Evolutionary conservation across 164 flowering plant species (phyloP).

Genomic region (grape (Vitis vinifera)): ASM3070453v1 NC_081818.1:1377001-1377500

Average conservation of each 20-base stretch:
- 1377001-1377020: constrained; percentile 10
- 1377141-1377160: constrained; percentile 19
- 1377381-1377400: background rate
- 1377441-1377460: background rate
- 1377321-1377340: background rate
- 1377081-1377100: constrained; percentile 47
- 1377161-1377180: constrained; percentile 46
- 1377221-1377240: background rate
- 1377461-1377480: constrained; percentile 2
- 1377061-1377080: constrained; percentile 82
- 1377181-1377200: constrained; percentile 40
- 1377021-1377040: constrained; percentile 97
- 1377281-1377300: background rate
- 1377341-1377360: background rate
- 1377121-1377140: constrained; percentile 18
- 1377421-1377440: background rate
- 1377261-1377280: background rate
- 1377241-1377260: background rate
- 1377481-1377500: constrained; percentile 16
- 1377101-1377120: constrained; percentile 42
- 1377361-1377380: background rate
- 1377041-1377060: constrained; percentile 80
- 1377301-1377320: background rate
- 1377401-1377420: background rate
- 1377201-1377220: constrained; percentile 19